Evolutionary conservation across 768 basidiomycete genomes (phyloP), one percentile per base, ranked within the genome.

Genomic region (Strobilomyces confusus): DNA sequence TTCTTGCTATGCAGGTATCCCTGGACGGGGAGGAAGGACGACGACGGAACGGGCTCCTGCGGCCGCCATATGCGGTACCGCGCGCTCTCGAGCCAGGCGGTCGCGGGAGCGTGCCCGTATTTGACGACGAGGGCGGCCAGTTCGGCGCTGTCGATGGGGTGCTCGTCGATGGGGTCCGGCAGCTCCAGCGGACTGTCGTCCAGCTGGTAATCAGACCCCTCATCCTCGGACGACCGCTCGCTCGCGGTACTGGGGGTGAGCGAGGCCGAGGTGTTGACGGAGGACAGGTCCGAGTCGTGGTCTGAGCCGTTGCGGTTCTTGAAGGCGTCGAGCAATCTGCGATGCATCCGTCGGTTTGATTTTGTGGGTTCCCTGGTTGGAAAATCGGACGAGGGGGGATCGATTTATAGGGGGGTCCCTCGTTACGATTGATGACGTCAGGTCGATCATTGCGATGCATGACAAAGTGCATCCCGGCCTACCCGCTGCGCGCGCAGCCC

Each of bases 1-100:
- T 72, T 68, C 47, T 77, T 74, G 52, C 71, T 63, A 17, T 75
- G 72, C 64, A 84, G 79, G 69, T 83, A 86, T 5, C 83, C 84
- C 42, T 85, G 77, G 0, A 84, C 78, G 2, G 81, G 77, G 1
- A 62, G 59, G 52, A 78, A 80, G 2, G 71, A 67, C 3, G 75
- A 77, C 49, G 71, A 65, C 7, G 55, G 51, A 38, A 63, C 42
- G 7, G 58, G 54, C 0, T 55, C 37, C 8, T 54, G 34, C 1
- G 71, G 71, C 13, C 78, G 63, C 84, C 84, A 69, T 61, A 83
- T 66, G 45, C 67, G 63, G 64, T 75, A 77, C 64, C 82, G 66
- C 65, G 78, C 77, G 59, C 77, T 72, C 63, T 90, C 86, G 9
- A 86, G 74, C 85, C 85, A 89, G 9, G 84, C 80, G 0, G 85